These are phyloP conservation scores for Terfezia claveryi DNA, from an alignment of 495 filamentous ascomycete genomes.

Conservation along the genomic window DNA sequence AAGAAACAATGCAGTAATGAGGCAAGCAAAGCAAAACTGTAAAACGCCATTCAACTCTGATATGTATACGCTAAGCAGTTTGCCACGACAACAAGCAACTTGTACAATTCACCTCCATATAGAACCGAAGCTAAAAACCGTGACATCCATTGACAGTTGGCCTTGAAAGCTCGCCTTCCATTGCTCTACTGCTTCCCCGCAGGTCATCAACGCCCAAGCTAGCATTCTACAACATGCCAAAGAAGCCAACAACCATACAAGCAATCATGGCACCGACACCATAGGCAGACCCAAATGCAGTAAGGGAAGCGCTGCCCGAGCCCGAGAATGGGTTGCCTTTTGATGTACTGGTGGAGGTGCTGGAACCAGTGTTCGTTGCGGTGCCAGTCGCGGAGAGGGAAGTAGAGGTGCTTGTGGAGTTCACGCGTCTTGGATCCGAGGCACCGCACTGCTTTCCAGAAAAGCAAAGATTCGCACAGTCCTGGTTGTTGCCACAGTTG, in stretches of 20 bases:
- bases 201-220: neutral
- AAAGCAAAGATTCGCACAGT: slow-evolving; percentile 34
- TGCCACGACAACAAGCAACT: no score
- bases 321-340: no score
- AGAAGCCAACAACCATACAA: slow-evolving; percentile 9
- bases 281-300: slow-evolving; percentile 5
- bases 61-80: no score
- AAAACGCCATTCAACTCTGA: no score
- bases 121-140: no score
- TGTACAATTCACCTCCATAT: no score
- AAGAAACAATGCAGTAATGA: no score
- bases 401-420: slow-evolving; percentile 27
- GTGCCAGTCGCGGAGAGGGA: slow-evolving; percentile 20
- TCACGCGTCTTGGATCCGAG: slow-evolving; percentile 33
- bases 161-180: no score
- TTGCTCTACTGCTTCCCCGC: no score
- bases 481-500: slow-evolving; percentile 27
- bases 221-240: neutral
- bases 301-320: slow-evolving; percentile 6
- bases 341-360: no score
- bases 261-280: slow-evolving; percentile 18
- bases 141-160: no score
- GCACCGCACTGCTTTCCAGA: slow-evolving; percentile 41
- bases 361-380: slow-evolving; percentile 3
- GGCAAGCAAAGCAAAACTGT: no score